Percentiles rank a stretch among this genome's conserved stretches.
phyloP scores from a whole-genome alignment of 2,329 filamentous ascomycete genomes.

The Nothophoma quercina region DNA sequence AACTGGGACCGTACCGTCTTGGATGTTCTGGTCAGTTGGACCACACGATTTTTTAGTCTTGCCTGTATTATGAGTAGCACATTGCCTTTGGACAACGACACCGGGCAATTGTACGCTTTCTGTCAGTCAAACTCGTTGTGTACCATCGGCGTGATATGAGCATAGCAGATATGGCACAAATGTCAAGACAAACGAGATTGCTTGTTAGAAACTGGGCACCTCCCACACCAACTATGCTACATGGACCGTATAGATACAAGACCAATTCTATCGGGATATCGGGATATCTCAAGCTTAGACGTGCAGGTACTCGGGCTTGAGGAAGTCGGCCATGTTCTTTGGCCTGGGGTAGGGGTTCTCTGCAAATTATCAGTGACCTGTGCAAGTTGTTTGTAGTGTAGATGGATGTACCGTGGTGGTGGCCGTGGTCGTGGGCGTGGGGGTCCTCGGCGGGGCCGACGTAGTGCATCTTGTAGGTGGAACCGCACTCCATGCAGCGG shows the following conservation, averaged over 20 bases:
- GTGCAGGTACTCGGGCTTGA: slow-evolving; percentile 95
- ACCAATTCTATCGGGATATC: slow-evolving; percentile 23
- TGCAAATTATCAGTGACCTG: slow-evolving; percentile 4
- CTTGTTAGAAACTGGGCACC: slow-evolving; percentile 20
- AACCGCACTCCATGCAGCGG: slow-evolving; percentile 96
- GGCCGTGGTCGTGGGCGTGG: slow-evolving; percentile 66
- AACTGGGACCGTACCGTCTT: too few species aligned
- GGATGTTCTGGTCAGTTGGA: too few species aligned
- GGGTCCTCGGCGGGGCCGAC: slow-evolving; percentile 80
- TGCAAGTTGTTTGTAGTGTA: background rate
- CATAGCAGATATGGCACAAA: background rate
- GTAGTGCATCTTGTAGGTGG: slow-evolving; percentile 98
- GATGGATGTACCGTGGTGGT: slow-evolving; percentile 35
- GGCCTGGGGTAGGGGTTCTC: slow-evolving; percentile 69
- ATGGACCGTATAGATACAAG: slow-evolving; percentile 44
- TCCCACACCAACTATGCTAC: slow-evolving; percentile 46
- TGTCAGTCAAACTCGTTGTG: too few species aligned
- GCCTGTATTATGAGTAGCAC: too few species aligned
- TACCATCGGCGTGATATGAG: background rate
- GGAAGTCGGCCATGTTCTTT: slow-evolving; percentile 95
- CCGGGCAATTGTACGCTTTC: too few species aligned
- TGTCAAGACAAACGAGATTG: slow-evolving; percentile 8
- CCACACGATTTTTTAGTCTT: too few species aligned
- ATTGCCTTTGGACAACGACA: too few species aligned
- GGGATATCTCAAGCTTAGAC: slow-evolving; percentile 33